These are phyloP conservation scores for Astrephomene gubernaculifera DNA, from an alignment of 139 green algal genomes.

Conservation along the genomic window DNA sequence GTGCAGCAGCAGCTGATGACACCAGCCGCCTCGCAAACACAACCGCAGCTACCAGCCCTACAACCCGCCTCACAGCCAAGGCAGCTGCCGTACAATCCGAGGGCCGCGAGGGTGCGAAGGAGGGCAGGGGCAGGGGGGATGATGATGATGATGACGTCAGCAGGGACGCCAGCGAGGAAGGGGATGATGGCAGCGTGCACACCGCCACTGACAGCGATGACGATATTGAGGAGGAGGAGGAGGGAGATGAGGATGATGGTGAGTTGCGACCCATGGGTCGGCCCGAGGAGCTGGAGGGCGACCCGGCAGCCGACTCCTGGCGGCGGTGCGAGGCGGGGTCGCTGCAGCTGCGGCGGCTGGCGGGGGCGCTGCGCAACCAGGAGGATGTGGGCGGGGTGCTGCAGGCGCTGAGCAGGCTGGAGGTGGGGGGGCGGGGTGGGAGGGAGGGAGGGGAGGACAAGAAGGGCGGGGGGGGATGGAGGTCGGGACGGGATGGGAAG, in stretches of 20 bases:
- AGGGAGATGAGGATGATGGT: constrained; percentile 53
- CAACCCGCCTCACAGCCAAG: no score
- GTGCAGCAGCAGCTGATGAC: constrained; percentile 14
- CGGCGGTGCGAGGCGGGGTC: constrained; percentile 28
- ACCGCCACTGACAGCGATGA: constrained; percentile 39
- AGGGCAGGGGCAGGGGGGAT: no score
- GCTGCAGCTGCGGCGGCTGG: constrained; percentile 59
- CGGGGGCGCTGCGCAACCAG: constrained; percentile 64
- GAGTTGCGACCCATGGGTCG: constrained; percentile 11
- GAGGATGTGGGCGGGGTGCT: constrained; percentile 74
- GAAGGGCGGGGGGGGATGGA: neutral
- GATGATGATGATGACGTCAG: neutral
- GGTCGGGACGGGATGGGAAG: neutral
- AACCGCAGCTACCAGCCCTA: no score
- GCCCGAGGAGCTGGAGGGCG: constrained; percentile 49
- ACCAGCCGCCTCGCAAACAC: no score
- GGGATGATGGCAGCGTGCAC: neutral
- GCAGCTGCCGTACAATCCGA: no score
- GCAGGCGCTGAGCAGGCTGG: constrained; percentile 58
- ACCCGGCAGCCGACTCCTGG: constrained; percentile 36
- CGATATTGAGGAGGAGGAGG: neutral
- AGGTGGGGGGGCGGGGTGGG: neutral
- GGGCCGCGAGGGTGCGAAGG: no score
- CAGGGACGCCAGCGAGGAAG: constrained; percentile 29
- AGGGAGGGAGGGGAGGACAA: neutral